Percentiles rank a stretch among this genome's conserved stretches.
Conservation (phyloP, 2,329 filamentous ascomycete genomes). For the Pseudopyricularia cyperi region DNA sequence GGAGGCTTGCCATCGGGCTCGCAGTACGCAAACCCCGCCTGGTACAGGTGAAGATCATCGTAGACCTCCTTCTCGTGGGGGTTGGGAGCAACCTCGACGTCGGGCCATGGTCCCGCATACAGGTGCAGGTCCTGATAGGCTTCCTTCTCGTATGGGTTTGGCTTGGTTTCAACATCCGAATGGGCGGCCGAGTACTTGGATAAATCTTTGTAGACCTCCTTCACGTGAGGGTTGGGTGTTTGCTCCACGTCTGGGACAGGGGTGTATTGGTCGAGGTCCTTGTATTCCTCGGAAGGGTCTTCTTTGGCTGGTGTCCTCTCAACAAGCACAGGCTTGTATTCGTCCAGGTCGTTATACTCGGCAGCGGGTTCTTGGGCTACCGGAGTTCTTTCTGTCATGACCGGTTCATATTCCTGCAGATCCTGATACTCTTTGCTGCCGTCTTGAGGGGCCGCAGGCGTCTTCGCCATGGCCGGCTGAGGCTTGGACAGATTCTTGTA, state of each 20-base stretch:
- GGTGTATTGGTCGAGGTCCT: constrained; percentile 27
- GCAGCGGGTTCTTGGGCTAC: not conserved
- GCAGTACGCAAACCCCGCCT: constrained; percentile 11
- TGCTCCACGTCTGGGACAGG: constrained; percentile 11
- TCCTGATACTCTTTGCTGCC: constrained; percentile 3
- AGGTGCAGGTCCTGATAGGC: constrained; percentile 24
- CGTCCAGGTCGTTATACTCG: constrained; percentile 18
- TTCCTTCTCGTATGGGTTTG: constrained; percentile 19
- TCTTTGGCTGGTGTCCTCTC: constrained; percentile 15
- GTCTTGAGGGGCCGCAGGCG: not conserved
- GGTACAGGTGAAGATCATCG: constrained; percentile 23
- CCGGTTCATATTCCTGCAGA: constrained; percentile 6
- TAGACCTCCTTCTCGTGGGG: constrained; percentile 24
- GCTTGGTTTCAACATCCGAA: constrained; percentile 8
- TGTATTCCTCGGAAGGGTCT: constrained; percentile 18
- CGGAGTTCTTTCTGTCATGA: not conserved
- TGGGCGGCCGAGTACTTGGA: not conserved
- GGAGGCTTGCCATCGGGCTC: constrained; percentile 25
- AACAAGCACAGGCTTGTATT: constrained; percentile 21
- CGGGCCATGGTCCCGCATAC: constrained; percentile 11
- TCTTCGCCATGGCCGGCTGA: constrained; percentile 16
- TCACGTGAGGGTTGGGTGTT: constrained; percentile 6
- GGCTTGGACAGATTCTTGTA: constrained; percentile 20
- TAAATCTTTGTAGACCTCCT: constrained; percentile 2
- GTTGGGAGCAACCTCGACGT: not conserved